Percentiles rank a stretch among this genome's conserved stretches.
phyloP scores from a whole-genome alignment of 768 basidiomycete species.

The Lepiota brunneoincarnata region DNA sequence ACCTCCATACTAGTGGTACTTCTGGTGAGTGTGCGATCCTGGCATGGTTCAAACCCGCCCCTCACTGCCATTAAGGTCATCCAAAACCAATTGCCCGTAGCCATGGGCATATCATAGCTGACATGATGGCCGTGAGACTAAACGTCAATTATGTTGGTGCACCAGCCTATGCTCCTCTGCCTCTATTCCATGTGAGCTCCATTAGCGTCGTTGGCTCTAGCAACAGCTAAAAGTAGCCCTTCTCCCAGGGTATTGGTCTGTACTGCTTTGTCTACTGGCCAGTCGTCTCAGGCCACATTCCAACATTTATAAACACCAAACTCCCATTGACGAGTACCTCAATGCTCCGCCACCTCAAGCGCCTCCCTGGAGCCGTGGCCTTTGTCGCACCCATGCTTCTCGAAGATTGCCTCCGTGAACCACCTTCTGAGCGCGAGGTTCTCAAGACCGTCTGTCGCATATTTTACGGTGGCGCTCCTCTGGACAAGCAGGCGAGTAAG shows the following conservation, averaged over 20 bases:
- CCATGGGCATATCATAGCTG: conserved; percentile 13
- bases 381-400: conserved; percentile 17
- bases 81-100: conserved; percentile 18
- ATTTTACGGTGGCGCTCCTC: conserved; percentile 16
- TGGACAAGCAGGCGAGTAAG: conserved; percentile 10
- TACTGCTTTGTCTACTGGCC: conserved; percentile 13
- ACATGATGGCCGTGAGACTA: not conserved
- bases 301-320: conserved; percentile 10
- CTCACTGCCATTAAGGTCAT: conserved; percentile 13
- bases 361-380: conserved; percentile 5
- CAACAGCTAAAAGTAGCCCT: too few species aligned
- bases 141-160: conserved; percentile 10
- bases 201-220: not conserved
- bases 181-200: conserved; percentile 19
- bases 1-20: conserved; percentile 13
- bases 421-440: not conserved
- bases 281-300: not conserved
- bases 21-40: not conserved
- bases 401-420: conserved; percentile 15
- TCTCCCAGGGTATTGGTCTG: conserved; percentile 14
- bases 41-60: not conserved
- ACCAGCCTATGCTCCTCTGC: conserved; percentile 16
- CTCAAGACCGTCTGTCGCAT: conserved; percentile 9
- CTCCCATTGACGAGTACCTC: conserved; percentile 12
- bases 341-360: conserved; percentile 15